Evolutionary conservation across 345 rosid genomes (phyloP), one percentile per base, ranked within the genome.

Genomic region (Eucalyptus decipiens): DNA sequence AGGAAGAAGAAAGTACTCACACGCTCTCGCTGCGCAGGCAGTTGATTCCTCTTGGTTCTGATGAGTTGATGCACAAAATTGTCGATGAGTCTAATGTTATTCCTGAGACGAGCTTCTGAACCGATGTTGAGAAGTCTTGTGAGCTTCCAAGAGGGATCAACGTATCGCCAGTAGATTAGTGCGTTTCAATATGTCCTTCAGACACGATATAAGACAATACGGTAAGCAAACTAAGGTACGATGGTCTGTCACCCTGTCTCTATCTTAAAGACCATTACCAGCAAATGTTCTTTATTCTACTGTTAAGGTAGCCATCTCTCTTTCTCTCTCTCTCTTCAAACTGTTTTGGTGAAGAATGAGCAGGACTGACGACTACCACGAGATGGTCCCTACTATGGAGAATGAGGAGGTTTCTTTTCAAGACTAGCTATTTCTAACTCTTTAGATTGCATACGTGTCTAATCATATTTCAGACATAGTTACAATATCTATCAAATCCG

Each of bases 101-200:
- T 94, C 92, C 67, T 93, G 6, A 95, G 94, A n/a, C 91, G 86
- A 48, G 93, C 95, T 90, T 97, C 96, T 10, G 90, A 90, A 21
- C 98, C 95, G 7, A 95, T 48, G 88, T 94, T 96, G 54, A 95
- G 90, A 89, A 80, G 83, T 92, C 95, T 89, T 87, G 95, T 94
- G 15, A 96, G 86, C 91, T 94, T 93, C 99, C 99, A 95, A 17
- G 93, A 90, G 9, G 96, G 97, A 92, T 95, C 97, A 1, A 94
- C 90, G 58, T 49, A 95, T 65, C 98, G 93, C 89, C 94, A 89
- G 89, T 92, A 93, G 37, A 87, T 87, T 62, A 94, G 90, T 34
- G 93, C 95, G 86, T 91, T 95, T 95, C 91, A 97, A 72, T 34
- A 95, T 32, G 88, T 95, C 95, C 98, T 97, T 58, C 56, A 43